These are phyloP conservation scores for Tephrocybe sp. DNA, from an alignment of 768 basidiomycete species.

Conservation along the genomic window DNA sequence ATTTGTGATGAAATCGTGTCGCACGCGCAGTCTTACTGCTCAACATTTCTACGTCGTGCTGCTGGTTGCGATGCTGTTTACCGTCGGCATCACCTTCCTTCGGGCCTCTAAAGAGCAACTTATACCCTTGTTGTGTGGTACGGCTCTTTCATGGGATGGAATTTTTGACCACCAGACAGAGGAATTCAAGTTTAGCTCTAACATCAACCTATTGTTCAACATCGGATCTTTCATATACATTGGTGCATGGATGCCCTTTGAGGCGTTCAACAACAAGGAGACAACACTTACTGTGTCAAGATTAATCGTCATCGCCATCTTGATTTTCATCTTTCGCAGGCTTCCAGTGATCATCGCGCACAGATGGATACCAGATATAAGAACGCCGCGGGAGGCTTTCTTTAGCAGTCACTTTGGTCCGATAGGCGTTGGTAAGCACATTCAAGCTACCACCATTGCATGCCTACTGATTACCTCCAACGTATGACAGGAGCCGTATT, in stretches of 20 bases:
- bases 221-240: conserved; percentile 93
- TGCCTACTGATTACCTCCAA: not conserved
- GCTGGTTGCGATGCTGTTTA: conserved; percentile 82
- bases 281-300: conserved; percentile 81
- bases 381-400: conserved; percentile 88
- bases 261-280: conserved; percentile 61
- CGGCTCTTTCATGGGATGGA: conserved; percentile 95
- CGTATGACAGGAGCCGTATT: conserved; percentile 74
- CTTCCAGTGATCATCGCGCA: conserved; percentile 81
- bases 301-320: conserved; percentile 76
- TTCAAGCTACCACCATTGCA: conserved; percentile 4
- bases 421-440: conserved; percentile 64
- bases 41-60: conserved; percentile 92
- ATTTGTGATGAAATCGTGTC: conserved; percentile 91
- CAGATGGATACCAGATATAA: conserved; percentile 93
- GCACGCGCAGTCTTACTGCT: conserved; percentile 83
- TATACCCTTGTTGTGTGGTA: conserved; percentile 91
- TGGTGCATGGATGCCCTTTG: conserved; percentile 97
- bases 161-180: conserved; percentile 94
- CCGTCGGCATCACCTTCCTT: conserved; percentile 80
- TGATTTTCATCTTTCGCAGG: conserved; percentile 78
- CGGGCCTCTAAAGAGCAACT: conserved; percentile 95
- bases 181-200: conserved; percentile 92
- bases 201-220: conserved; percentile 96
- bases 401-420: conserved; percentile 97